These are phyloP conservation scores for Phytophthora pseudosyringae DNA, from an alignment of 352 stramenopile species.

Conservation along the genomic window DNA sequence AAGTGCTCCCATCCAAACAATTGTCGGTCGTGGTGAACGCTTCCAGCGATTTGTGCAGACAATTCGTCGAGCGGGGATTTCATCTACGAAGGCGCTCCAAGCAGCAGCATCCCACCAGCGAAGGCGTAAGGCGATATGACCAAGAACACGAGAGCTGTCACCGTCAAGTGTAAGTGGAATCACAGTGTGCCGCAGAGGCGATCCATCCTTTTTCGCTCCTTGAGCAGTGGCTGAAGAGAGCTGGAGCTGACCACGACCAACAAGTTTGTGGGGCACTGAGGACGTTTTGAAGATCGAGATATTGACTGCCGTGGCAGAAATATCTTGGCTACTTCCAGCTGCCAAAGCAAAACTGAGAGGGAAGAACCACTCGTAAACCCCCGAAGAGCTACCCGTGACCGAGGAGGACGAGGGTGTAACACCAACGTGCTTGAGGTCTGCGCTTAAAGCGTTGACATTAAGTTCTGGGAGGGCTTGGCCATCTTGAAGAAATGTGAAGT, in stretches of 20 bases:
- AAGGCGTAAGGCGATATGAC: conserved; percentile 35
- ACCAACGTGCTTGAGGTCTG: conserved; percentile 2
- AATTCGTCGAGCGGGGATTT: conserved; percentile 48
- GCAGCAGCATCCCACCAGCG: conserved; percentile 56
- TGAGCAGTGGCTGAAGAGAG: conserved; percentile 14
- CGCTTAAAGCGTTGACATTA: background rate
- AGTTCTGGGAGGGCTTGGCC: conserved; percentile 8
- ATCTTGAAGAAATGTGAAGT: conserved; percentile 26
- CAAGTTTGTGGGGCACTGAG: conserved; percentile 4
- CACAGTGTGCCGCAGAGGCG: conserved; percentile 27
- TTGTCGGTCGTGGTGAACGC: conserved; percentile 31
- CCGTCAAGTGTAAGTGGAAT: conserved; percentile 28
- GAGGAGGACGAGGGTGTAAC: conserved; percentile 34
- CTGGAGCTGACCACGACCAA: conserved; percentile 34
- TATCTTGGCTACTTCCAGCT: background rate
- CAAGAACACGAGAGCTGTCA: conserved; percentile 20
- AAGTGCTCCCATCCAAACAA: conserved; percentile 72
- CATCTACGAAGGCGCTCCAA: conserved; percentile 51
- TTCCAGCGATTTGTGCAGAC: conserved; percentile 72
- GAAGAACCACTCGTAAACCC: conserved; percentile 44
- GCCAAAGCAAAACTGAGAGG: conserved; percentile 32
- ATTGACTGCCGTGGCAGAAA: conserved; percentile 14
- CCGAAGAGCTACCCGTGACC: conserved; percentile 9
- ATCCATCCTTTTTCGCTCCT: conserved; percentile 29
- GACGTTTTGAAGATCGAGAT: conserved; percentile 40